These are phyloP conservation scores for Halenospora varia DNA, from an alignment of 495 filamentous ascomycete species.

Conservation along the genomic window DNA sequence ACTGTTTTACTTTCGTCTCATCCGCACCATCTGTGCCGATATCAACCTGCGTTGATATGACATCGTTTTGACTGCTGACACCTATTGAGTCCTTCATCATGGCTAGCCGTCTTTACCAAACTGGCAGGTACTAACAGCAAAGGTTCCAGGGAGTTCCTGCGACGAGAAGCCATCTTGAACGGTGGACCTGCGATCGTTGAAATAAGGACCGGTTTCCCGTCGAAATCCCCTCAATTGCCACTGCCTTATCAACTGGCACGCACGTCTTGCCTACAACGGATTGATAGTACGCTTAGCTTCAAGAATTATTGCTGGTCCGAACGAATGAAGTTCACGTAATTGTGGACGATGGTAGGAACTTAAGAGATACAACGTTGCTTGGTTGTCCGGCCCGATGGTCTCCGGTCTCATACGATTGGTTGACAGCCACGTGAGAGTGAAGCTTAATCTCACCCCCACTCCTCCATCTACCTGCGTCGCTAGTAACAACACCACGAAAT, in stretches of 20 bases:
- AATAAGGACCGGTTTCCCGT: background rate
- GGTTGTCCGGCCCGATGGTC: background rate
- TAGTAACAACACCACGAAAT: background rate
- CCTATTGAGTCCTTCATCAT: background rate
- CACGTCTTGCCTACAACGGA: background rate
- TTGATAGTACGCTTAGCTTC: background rate
- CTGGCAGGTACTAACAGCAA: background rate
- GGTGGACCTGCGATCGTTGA: background rate
- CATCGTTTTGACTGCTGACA: background rate
- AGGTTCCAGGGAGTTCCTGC: background rate
- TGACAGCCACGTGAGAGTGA: background rate
- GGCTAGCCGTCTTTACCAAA: background rate
- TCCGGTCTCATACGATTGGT: background rate
- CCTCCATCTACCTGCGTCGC: background rate
- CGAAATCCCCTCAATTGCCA: background rate
- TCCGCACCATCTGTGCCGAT: slow-evolving; percentile 6
- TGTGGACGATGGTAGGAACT: background rate
- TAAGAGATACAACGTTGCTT: background rate
- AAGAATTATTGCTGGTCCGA: background rate
- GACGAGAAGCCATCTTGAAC: background rate
- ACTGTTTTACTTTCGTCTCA: slow-evolving; percentile 21
- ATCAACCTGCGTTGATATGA: background rate
- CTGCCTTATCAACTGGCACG: background rate
- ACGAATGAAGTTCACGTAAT: background rate
- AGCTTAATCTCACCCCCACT: background rate